phyloP scores from a whole-genome alignment of 2,329 filamentous ascomycete species.

The Neocatenulostroma microsporum region DNA sequence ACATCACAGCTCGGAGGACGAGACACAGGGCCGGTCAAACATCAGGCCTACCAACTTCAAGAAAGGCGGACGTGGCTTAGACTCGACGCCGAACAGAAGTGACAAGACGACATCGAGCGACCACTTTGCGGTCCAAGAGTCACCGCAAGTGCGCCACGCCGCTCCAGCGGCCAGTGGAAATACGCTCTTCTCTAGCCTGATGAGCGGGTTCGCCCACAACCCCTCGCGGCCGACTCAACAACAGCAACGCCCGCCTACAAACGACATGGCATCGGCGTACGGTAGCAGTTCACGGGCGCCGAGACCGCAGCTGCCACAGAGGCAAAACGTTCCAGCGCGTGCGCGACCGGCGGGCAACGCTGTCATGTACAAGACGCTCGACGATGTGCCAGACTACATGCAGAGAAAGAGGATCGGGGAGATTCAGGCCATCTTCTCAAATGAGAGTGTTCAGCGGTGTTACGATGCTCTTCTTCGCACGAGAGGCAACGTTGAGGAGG shows the following conservation, averaged over 20 bases:
- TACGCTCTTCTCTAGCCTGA: constrained; percentile 18
- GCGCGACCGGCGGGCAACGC: constrained; percentile 19
- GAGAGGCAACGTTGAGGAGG: constrained; percentile 49
- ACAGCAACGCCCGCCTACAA: constrained; percentile 11
- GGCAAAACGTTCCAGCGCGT: not conserved
- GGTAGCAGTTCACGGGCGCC: constrained; percentile 20
- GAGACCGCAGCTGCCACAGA: constrained; percentile 10
- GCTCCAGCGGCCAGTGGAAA: constrained; percentile 6
- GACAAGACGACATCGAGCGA: constrained; percentile 6
- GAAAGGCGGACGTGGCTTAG: constrained; percentile 31
- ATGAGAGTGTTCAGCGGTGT: constrained; percentile 40
- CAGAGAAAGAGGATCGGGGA: constrained; percentile 45
- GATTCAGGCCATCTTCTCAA: constrained; percentile 43
- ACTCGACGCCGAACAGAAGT: constrained; percentile 24
- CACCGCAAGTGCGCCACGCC: constrained; percentile 20
- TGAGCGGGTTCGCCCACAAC: constrained; percentile 20
- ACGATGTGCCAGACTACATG: constrained; percentile 45
- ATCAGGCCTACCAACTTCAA: constrained; percentile 55
- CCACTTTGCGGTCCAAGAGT: constrained; percentile 16
- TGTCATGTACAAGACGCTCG: constrained; percentile 34
- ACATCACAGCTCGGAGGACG: constrained; percentile 23
- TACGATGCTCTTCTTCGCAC: constrained; percentile 44
- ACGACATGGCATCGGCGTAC: constrained; percentile 40
- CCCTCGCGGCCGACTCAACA: too few species aligned
- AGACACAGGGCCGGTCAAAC: constrained; percentile 41